A percentile compares a stretch with the other conserved stretches of the same genome.
phyloP scores from a whole-genome alignment of 345 rosid species.

The Salix suchowensis region DNA sequence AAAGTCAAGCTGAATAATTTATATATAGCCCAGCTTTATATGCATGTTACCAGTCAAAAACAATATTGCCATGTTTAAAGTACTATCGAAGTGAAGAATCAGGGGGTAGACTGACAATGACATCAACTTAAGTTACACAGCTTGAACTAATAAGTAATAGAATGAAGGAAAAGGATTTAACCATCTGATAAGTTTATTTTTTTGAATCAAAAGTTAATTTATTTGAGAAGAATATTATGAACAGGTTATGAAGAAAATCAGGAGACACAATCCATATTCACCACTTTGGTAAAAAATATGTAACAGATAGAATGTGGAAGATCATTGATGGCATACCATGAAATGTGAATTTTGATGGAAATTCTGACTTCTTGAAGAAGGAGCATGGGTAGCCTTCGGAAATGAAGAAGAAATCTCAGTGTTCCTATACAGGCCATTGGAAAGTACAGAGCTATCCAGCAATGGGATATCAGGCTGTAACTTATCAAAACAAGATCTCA shows the following conservation, averaged over 20 bases:
- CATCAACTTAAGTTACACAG: not conserved
- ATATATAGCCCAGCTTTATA: not conserved
- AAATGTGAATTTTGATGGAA: constrained; percentile 54
- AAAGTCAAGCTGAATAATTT: not conserved
- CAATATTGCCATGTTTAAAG: not conserved
- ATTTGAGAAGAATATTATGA: too few relatives aligned
- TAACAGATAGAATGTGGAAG: not conserved
- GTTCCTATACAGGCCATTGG: constrained; percentile 44
- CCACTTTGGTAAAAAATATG: not conserved
- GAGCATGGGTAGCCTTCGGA: constrained; percentile 43
- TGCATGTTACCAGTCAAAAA: not conserved
- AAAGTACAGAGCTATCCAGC: not conserved
- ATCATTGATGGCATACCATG: constrained; percentile 34
- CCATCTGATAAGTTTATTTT: not conserved
- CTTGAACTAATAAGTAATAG: not conserved
- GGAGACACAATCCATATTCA: not conserved
- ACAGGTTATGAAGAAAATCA: not conserved
- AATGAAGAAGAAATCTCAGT: constrained; percentile 43
- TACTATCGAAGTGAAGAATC: not conserved
- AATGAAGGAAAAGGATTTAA: not conserved
- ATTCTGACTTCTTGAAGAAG: constrained; percentile 58
- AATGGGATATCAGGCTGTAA: not conserved
- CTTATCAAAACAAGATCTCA: constrained; percentile 47
- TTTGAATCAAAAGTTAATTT: not conserved
- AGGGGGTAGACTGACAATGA: not conserved